Percentiles rank a stretch among this genome's conserved stretches.
phyloP scores from a whole-genome alignment of 2,329 filamentous ascomycete species.

The Diaporthe sp. region DNA sequence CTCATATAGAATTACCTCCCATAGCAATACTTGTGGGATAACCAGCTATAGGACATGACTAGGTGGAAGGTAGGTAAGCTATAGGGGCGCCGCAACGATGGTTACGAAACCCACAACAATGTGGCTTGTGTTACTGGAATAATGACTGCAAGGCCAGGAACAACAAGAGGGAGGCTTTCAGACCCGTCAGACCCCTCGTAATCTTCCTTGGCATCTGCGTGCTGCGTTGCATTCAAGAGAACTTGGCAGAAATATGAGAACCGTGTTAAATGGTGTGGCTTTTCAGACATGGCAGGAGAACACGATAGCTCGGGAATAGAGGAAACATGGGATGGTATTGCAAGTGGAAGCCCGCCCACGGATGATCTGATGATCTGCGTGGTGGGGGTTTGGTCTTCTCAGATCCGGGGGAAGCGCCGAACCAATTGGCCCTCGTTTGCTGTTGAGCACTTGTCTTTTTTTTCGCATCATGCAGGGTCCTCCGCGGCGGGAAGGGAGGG shows the following conservation, averaged over 20 bases:
- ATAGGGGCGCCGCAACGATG: neutral
- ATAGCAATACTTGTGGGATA: neutral
- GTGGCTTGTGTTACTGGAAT: too few relatives aligned
- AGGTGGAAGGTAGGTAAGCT: neutral
- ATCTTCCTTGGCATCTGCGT: neutral
- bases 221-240: neutral
- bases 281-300: too few relatives aligned
- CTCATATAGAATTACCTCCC: too few relatives aligned
- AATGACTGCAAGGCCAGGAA: neutral
- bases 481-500: neutral
- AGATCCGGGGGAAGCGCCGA: constrained; percentile 17
- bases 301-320: neutral
- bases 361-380: neutral
- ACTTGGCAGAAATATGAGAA: neutral
- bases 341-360: neutral
- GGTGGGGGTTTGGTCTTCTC: neutral
- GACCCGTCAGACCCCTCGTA: neutral
- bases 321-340: neutral
- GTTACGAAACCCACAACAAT: neutral
- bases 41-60: neutral
- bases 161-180: too few relatives aligned
- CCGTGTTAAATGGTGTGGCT: neutral
- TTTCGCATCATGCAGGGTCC: constrained; percentile 8
- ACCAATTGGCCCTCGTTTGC: constrained; percentile 18
- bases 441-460: neutral